Conservation (phyloP, 129 eudicot species). For the Helianthus tuberosus region DNA sequence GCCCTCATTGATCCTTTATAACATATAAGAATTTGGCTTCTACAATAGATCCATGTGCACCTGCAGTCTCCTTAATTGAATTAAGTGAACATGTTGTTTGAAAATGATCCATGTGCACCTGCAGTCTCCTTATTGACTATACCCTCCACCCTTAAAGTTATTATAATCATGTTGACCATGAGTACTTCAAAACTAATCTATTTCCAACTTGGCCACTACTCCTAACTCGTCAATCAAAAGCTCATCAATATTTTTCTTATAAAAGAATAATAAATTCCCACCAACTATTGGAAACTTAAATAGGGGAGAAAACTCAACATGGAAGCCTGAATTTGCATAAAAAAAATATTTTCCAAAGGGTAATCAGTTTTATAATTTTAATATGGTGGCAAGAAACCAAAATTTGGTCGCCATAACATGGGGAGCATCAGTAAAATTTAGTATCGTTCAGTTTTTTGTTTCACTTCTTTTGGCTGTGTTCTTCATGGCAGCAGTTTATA, state of each 20-base stretch:
- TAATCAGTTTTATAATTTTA: neutral
- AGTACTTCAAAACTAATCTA: constrained; percentile 27
- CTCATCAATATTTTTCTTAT: constrained; percentile 1
- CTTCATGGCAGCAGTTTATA: constrained; percentile 57
- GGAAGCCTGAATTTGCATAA: constrained; percentile 8
- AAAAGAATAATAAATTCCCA: constrained; percentile 18
- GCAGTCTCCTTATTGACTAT: no score
- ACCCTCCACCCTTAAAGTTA: no score
- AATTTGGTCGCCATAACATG: constrained; percentile 38
- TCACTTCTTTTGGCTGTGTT: constrained; percentile 53
- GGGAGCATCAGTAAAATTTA: constrained; percentile 62
- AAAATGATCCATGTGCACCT: no score
- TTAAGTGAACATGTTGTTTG: no score
- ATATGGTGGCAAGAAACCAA: constrained; percentile 47
- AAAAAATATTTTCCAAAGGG: neutral
- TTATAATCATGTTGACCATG: constrained; percentile 18
- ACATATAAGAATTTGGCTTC: no score
- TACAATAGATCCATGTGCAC: no score
- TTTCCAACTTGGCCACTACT: constrained; percentile 40
- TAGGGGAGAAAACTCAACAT: constrained; percentile 31
- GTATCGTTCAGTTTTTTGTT: constrained; percentile 52
- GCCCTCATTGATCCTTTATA: no score
- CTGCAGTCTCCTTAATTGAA: no score
- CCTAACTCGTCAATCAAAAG: constrained; percentile 30
- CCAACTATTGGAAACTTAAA: constrained; percentile 47